Conservation (phyloP, 306 rosid genomes). For the Glycyrrhiza uralensis region DNA sequence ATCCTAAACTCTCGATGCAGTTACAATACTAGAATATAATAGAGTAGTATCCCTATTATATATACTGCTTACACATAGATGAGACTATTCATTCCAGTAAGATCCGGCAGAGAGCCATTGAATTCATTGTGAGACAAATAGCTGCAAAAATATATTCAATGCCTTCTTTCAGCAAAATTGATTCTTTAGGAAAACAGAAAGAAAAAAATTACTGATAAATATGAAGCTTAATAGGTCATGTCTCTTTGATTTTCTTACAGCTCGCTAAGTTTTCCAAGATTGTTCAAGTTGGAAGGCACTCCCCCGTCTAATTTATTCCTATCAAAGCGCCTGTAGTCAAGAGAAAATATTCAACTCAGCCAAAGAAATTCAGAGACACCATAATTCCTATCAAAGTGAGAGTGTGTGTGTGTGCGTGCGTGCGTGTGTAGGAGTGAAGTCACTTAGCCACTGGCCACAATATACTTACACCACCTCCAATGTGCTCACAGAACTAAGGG, state of each 20-base stretch:
- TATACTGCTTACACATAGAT: conserved; percentile 46
- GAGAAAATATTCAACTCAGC: conserved; percentile 3
- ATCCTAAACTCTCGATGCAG: neutral
- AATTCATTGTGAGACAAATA: conserved; percentile 52
- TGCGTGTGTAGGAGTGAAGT: neutral
- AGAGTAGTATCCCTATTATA: neutral
- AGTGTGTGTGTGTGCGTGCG: no score
- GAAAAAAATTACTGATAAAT: neutral
- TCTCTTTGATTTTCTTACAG: conserved; percentile 46
- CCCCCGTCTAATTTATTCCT: conserved; percentile 38
- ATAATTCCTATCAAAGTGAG: no score
- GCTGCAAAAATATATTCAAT: conserved; percentile 37
- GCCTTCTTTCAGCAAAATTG: neutral
- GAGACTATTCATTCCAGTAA: conserved; percentile 48
- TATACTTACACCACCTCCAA: conserved; percentile 67
- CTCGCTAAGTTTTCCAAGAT: conserved; percentile 37
- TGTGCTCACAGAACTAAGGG: conserved; percentile 35
- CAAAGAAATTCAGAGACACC: neutral
- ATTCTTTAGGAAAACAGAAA: neutral
- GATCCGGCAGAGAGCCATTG: conserved; percentile 49
- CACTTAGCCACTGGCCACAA: neutral
- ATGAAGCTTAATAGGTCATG: conserved; percentile 13
- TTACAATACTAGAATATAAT: neutral
- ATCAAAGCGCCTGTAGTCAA: conserved; percentile 60
- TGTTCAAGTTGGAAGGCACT: conserved; percentile 42